These are phyloP conservation scores for Bocquillonia castaneifolia DNA, from an alignment of 441 rosid genomes.

Conservation along the genomic window DNA sequence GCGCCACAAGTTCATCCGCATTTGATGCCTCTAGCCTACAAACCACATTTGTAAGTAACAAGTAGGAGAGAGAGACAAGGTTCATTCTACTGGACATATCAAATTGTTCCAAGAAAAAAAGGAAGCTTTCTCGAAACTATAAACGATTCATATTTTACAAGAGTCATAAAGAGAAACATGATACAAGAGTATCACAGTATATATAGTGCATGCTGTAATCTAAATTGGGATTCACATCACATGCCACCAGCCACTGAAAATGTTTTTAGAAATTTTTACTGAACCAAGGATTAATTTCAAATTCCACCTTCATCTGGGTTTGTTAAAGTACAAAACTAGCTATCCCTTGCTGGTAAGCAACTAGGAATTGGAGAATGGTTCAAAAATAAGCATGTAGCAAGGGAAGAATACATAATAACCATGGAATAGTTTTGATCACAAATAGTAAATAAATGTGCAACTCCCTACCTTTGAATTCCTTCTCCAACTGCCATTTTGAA, in stretches of 20 bases:
- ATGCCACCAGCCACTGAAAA: background rate
- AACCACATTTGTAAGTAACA: conserved; percentile 20
- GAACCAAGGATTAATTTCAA: background rate
- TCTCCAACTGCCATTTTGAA: conserved; percentile 96
- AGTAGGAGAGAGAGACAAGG: background rate
- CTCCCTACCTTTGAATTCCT: conserved; percentile 74
- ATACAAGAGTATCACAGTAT: background rate
- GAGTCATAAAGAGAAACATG: background rate
- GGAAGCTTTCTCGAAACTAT: background rate
- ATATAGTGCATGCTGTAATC: background rate
- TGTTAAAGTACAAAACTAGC: too few species aligned
- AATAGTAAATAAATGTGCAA: background rate
- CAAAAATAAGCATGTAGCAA: background rate
- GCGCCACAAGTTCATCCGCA: conserved; percentile 63
- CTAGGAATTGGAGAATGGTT: background rate
- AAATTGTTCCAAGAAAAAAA: background rate
- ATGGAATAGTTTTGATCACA: background rate
- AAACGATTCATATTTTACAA: background rate
- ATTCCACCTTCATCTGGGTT: background rate
- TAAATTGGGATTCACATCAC: background rate
- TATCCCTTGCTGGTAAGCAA: background rate
- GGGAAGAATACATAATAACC: background rate
- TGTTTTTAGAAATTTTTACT: background rate
- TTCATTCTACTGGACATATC: background rate
- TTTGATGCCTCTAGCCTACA: conserved; percentile 53